Base-by-base conservation (phyloP, 2,329 filamentous ascomycete species). In the Fusarium anguioides region DNA sequence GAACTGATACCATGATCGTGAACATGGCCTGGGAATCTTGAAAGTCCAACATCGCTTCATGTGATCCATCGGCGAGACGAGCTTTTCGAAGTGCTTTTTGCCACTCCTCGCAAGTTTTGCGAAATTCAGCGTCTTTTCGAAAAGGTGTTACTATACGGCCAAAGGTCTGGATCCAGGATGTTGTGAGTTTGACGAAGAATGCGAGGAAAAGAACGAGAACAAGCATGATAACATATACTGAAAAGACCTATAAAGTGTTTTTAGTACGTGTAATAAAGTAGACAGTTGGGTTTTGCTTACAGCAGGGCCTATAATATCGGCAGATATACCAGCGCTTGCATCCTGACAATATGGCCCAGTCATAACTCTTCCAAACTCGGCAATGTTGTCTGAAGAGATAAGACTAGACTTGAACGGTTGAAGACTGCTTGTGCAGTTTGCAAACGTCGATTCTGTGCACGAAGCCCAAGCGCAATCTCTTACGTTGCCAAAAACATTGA, bases 11-110 rank as follows among this genome's bases (percentile, higher is more conserved):
- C 1, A 51, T 59, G 8, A 40, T 27, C 2, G 51, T 41, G 18
- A 59, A 56, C 4, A 59, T 18, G 1, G 55, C 55, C 4, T 56
- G 55, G 0, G 55, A 56, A 11, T 59, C 55, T 12, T 59, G 55
- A 1, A 59, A 40, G 18, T 59, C 39, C 4, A 24, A 17, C 40
- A 58, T 26, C 0, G 50, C 33, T 0, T 26, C 40, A 9, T 23
- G 41, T 11, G 52, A 5, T 20, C 35, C 35, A 4, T 57, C 10
- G 0, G 51, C 27, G 18, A 59, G 48, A 12, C 51, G 41, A 21
- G 41, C 48, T 6, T 26, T n/a, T n/a, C n/a, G n/a, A n/a, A n/a
- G n/a, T n/a, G n/a, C n/a, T n/a, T n/a, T n/a, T n/a, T n/a, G n/a
- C n/a, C n/a, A n/a, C n/a, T n/a, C n/a, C n/a, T n/a, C n/a, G n/a